Base-by-base conservation (phyloP, 2,329 filamentous ascomycete species). In the Westerdykella aurantiaca region DNA sequence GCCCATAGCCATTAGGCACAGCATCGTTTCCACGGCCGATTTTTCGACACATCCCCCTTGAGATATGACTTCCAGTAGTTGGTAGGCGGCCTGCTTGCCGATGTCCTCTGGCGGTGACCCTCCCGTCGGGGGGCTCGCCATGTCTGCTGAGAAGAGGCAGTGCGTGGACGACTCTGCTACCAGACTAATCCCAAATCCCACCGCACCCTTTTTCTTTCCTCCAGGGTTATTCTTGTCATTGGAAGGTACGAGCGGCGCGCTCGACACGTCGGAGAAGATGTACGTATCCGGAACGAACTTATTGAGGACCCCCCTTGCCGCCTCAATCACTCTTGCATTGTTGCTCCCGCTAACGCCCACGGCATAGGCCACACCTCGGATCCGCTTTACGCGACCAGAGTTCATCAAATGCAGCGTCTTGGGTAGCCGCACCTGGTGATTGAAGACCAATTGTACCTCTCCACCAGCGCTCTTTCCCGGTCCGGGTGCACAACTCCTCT, bases 1-100 rank as follows among this genome's bases (percentile, higher is more conserved):
- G 0, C 93, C 93, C 93, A 98, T 97, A 29, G 90, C 88, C 93
- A 98, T 98, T 50, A 98, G 74, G 14, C 83, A 86, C 42, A 98
- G 68, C 51, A 95, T 77, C 0, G 85, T 91, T 3, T 80, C 75
- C 5, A 83, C 82, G 2, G 88, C 86, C 3, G 85, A 77, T 12
- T 75, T 76, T 42, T 82, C 84, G 3, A 87, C 86, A 63, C 88
- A 95, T 1, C 93, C 93, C 10, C 90, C 91, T 55, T 83, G 79
- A 41, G 80, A 80, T 48, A 97, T 84, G 17, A 82, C 78, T 68
- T 97, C 90, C 11, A 98, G 73, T 40, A 98, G 72, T 67, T 96
- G 90, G 63, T 86, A 88, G 13, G 93, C 93, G 65, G 88, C 95
- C 58, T 82, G 79, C 68, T 83, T 86, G 41, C 93, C 93, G 39